A percentile compares a stretch with the other conserved stretches of the same genome.
phyloP scores from a whole-genome alignment of 2,329 filamentous ascomycete species.

The Ascochyta lentis region DNA sequence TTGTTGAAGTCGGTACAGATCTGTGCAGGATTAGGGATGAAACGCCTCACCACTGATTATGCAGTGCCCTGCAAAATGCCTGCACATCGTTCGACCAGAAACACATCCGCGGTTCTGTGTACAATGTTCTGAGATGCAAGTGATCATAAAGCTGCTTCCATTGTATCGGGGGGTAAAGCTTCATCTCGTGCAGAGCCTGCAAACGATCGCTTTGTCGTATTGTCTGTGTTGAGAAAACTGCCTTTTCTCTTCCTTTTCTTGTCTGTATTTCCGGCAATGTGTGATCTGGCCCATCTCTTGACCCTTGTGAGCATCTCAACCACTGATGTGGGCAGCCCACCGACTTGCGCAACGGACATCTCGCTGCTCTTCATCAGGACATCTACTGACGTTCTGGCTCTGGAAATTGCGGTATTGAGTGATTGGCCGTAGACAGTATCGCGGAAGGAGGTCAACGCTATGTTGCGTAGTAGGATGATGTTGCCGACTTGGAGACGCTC shows the following conservation, averaged over 20 bases:
- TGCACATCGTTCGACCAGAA: neutral
- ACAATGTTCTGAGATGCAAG: neutral
- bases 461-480: constrained; percentile 78
- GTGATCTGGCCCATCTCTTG: constrained; percentile 75
- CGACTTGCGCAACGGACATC: constrained; percentile 56
- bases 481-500: constrained; percentile 70
- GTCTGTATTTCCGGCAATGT: constrained; percentile 59
- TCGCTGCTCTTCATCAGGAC: constrained; percentile 67
- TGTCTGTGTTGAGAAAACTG: constrained; percentile 4
- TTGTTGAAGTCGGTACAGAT: neutral
- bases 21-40: neutral
- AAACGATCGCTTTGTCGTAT: constrained; percentile 20
- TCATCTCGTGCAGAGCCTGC: constrained; percentile 23
- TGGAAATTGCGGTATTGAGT: constrained; percentile 73
- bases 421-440: constrained; percentile 85
- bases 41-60: constrained; percentile 1
- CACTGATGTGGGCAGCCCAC: constrained; percentile 56
- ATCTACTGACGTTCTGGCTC: constrained; percentile 68
- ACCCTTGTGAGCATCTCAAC: constrained; percentile 70
- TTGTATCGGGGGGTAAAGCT: constrained; percentile 41
- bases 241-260: constrained; percentile 31
- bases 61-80: neutral
- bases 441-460: constrained; percentile 77
- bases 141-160: constrained; percentile 30
- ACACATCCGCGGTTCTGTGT: neutral